Evolutionary conservation across 805 yeast genomes (phyloP), one percentile per base, ranked within the genome.

Genomic region (Ogataea nakhonphanomensis): DNA sequence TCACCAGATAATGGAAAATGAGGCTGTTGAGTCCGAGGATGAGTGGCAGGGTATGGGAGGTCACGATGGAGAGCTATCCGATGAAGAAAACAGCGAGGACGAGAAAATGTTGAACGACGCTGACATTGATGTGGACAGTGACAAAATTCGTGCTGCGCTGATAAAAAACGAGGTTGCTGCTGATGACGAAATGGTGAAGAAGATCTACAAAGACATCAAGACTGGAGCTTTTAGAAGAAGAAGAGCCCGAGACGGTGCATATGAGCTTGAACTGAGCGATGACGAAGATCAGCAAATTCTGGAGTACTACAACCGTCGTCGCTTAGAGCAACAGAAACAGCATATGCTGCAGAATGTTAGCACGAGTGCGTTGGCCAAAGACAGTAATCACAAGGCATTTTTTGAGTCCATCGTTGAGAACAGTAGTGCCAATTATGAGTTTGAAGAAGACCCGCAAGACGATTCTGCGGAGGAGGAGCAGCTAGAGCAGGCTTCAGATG

Each of bases 1-100:
- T 13, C 70, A 70, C 38, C 69, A 74, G 20, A 72, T 86, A 39
- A 68, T 85, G 57, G 91, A 86, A 53, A 81, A 83, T 35, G 93
- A 85, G 66, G 95, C 95, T 31, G 89, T 77, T 50, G 95, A 86
- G 65, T 84, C 93, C 26, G 95, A 86, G 45, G 95, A 86, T 67
- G 95, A 86, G 65, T 86, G 88, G 85, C 74, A 74, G 35, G 95
- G 93, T 3, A 53, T 83, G 35, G 93, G 91, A 48, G 95, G 95
- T 44, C 67, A 55, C 5, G 90, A 83, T 50, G 84, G 80, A 3
- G 81, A 76, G 45, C 39, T 55, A 1, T 71, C 77, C 12, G 81
- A 74, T 45, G 76, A 67, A 30, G 82, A 79, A 37, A 78, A 84
- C 57, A 77, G 86, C 20, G 95, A 85, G 46, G 85, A 84, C 54